A percentile compares a stretch with the other conserved stretches of the same genome.
These are phyloP conservation scores for Melastoma malabathricum DNA, from an alignment of 345 rosid genomes.

Conservation along the genomic window DNA sequence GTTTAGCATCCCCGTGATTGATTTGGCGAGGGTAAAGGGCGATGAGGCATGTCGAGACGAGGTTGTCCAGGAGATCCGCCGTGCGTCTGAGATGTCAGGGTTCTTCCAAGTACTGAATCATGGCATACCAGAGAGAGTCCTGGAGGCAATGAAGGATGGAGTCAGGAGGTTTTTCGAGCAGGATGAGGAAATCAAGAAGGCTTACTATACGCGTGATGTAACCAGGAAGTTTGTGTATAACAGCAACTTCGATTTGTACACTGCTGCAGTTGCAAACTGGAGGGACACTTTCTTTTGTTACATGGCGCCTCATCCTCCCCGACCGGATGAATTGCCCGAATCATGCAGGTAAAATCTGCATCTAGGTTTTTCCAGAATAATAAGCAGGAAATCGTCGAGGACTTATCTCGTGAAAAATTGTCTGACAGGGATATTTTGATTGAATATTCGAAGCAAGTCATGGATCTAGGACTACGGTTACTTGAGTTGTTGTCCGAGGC, in stretches of 20 bases:
- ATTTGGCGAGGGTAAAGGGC: conserved; percentile 10
- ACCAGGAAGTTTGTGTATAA: conserved; percentile 11
- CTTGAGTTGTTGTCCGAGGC: conserved; percentile 46
- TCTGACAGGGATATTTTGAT: conserved; percentile 19
- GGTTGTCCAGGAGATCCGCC: conserved; percentile 4
- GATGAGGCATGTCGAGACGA: neutral
- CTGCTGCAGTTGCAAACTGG: conserved; percentile 23
- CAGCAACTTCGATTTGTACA: conserved; percentile 32
- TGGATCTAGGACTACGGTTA: conserved; percentile 17
- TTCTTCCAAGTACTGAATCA: conserved; percentile 26
- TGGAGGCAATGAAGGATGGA: conserved; percentile 16
- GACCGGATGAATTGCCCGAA: conserved; percentile 21
- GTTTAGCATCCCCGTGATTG: conserved; percentile 25
- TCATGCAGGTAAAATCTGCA: conserved; percentile 35
- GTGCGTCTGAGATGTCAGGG: conserved; percentile 12
- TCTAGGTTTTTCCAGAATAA: too few species aligned
- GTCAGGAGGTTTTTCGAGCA: conserved; percentile 16
- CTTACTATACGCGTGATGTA: conserved; percentile 8
- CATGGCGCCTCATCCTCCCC: conserved; percentile 27
- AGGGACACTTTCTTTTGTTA: conserved; percentile 22
- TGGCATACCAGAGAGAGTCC: conserved; percentile 14
- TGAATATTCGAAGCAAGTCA: conserved; percentile 26
- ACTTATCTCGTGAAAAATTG: neutral
- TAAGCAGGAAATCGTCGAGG: neutral
- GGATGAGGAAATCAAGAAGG: conserved; percentile 12